Percentiles rank a stretch among this genome's conserved stretches.
These are phyloP conservation scores for Micractinium conductrix DNA, from an alignment of 139 green algal species.

Conservation along the genomic window DNA sequence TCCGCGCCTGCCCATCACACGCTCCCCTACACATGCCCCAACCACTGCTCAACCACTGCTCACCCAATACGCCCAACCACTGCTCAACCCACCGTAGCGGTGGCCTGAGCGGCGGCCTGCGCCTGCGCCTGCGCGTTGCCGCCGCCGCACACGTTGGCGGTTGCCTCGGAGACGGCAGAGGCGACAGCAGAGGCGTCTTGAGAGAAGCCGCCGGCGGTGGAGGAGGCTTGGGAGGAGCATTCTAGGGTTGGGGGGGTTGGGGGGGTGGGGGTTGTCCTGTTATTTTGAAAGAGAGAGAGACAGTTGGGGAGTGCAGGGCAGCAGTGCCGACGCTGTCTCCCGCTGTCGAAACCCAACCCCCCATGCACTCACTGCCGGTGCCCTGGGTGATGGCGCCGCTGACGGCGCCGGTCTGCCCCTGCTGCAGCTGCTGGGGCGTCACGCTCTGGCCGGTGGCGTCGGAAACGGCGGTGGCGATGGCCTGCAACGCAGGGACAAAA, in stretches of 20 bases:
- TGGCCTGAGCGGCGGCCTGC: background rate
- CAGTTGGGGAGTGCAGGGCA: too few relatives aligned
- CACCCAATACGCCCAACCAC: too few relatives aligned
- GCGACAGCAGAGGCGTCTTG: conserved; percentile 1
- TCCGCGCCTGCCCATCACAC: too few relatives aligned
- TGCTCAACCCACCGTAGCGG: background rate
- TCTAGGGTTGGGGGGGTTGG: background rate
- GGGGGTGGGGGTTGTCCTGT: too few relatives aligned
- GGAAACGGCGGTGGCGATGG: background rate
- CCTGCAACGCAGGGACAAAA: background rate
- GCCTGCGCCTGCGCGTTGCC: background rate
- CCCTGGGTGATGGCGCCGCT: background rate
- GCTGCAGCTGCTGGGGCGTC: background rate
- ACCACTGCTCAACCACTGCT: too few relatives aligned
- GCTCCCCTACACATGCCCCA: too few relatives aligned
- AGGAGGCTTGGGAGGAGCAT: conserved; percentile 18
- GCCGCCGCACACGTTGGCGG: background rate
- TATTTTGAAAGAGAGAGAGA: too few relatives aligned
- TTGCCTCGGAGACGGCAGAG: background rate
- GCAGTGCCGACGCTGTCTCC: too few relatives aligned
- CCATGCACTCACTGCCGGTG: background rate
- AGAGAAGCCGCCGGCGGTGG: conserved; percentile 11
- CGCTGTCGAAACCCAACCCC: too few relatives aligned
- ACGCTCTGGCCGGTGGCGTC: background rate
- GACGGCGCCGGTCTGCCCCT: background rate